Percentiles rank a stretch among this genome's conserved stretches.
Evolutionary conservation across 139 green algal genomes (phyloP).

Genomic region (Microglena sp.): DNA sequence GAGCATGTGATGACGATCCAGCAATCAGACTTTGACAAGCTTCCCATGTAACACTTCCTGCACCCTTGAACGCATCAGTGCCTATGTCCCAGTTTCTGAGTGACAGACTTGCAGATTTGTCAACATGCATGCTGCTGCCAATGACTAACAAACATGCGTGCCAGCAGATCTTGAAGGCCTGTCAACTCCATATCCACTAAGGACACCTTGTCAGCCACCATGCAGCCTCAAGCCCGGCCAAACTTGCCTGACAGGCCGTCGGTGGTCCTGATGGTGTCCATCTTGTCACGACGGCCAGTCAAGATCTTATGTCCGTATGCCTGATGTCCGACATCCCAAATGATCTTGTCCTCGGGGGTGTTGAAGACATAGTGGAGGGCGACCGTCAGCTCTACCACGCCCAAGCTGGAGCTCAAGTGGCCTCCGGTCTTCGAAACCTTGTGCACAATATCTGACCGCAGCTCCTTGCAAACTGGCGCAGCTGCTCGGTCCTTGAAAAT

Average conservation of each 20-base stretch:
- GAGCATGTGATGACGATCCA: no score
- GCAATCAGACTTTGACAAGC: no score
- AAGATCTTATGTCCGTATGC: slow-evolving; percentile 98
- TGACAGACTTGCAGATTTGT: no score
- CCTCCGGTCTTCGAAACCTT: slow-evolving; percentile 80
- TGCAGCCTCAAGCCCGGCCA: slow-evolving; percentile 90
- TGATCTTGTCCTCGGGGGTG: slow-evolving; percentile 88
- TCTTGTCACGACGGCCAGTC: slow-evolving; percentile 77
- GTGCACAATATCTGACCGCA: slow-evolving; percentile 91
- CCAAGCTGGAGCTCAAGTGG: slow-evolving; percentile 87
- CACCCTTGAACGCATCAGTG: no score
- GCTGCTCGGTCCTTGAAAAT: slow-evolving; percentile 74
- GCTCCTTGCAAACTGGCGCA: slow-evolving; percentile 93
- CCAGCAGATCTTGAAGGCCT: no score
- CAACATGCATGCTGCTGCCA: no score
- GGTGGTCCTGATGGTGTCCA: slow-evolving; percentile 87
- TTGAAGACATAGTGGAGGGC: slow-evolving; percentile 98
- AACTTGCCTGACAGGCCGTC: slow-evolving; percentile 87
- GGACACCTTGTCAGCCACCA: no score
- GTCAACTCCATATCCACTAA: no score
- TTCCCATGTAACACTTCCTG: no score
- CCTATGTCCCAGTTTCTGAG: no score
- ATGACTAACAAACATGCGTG: no score
- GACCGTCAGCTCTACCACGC: slow-evolving; percentile 96
- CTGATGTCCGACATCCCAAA: slow-evolving; percentile 92